These are phyloP conservation scores for Metschnikowia picachoensis DNA, from an alignment of 805 yeast species.

Conservation along the genomic window DNA sequence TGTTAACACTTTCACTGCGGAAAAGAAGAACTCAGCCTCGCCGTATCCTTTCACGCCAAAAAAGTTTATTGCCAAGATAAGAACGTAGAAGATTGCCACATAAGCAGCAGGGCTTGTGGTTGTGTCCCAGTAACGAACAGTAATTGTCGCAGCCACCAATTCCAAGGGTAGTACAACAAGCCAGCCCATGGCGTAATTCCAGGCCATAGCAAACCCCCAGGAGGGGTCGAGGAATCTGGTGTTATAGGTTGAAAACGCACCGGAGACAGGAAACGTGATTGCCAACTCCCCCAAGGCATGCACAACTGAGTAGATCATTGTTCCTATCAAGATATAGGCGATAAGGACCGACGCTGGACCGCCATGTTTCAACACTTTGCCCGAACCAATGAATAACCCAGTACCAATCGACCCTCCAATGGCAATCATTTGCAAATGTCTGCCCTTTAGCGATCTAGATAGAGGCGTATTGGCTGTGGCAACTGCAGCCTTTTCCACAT, in stretches of 20 bases:
- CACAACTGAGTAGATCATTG: conserved; percentile 55
- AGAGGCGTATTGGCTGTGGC: conserved; percentile 56
- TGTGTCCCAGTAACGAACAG: conserved; percentile 47
- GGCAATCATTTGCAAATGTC: conserved; percentile 66
- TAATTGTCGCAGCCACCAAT: conserved; percentile 35
- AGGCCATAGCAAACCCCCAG: conserved; percentile 25
- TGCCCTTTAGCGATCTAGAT: conserved; percentile 46
- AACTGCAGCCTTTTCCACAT: conserved; percentile 44
- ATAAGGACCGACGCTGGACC: conserved; percentile 62
- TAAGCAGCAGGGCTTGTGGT: conserved; percentile 47
- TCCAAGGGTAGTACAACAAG: conserved; percentile 34
- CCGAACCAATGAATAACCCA: conserved; percentile 63
- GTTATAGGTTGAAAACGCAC: conserved; percentile 23
- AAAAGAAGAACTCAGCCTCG: conserved; percentile 61
- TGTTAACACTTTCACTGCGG: conserved; percentile 52
- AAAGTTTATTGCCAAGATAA: conserved; percentile 50
- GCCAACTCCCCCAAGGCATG: conserved; percentile 64
- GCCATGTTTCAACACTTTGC: conserved; percentile 51
- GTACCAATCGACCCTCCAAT: conserved; percentile 69
- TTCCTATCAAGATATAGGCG: conserved; percentile 54
- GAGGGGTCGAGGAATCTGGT: conserved; percentile 23
- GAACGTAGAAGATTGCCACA: conserved; percentile 50
- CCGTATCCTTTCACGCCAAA: conserved; percentile 67
- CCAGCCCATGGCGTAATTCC: conserved; percentile 38
- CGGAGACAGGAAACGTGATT: conserved; percentile 39